Percentiles rank a stretch among this genome's conserved stretches.
Evolutionary conservation across 2,329 filamentous ascomycete species (phyloP).

Genomic region (Emmonsiellopsis sp.): DNA sequence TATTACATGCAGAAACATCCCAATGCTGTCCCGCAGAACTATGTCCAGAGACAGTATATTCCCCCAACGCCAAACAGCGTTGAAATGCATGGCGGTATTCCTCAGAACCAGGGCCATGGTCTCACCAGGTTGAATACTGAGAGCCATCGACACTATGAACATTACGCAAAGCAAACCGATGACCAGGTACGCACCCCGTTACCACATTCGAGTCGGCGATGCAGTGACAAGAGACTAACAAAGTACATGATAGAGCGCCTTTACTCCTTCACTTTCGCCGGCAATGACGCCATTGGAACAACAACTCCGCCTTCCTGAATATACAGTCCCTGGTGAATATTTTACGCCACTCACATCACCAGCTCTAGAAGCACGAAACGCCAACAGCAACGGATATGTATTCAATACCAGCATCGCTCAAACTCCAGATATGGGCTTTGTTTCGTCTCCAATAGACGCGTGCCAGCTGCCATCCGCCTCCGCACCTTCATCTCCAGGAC

Average conservation of each 20-base stretch:
- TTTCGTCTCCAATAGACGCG: conserved; percentile 33
- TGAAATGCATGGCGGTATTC: conserved; percentile 37
- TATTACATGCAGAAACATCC: conserved; percentile 20
- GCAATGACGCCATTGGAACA: conserved; percentile 42
- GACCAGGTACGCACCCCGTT: conserved; percentile 30
- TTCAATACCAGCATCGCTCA: conserved; percentile 25
- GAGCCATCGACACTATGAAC: conserved; percentile 35
- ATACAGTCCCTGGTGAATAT: conserved; percentile 40
- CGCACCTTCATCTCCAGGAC: conserved; percentile 24
- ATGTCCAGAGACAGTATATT: conserved; percentile 22
- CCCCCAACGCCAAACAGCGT: conserved; percentile 43
- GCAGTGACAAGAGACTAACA: neutral
- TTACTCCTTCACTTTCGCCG: conserved; percentile 42
- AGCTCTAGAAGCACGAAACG: conserved; percentile 39
- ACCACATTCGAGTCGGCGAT: neutral
- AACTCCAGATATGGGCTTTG: conserved; percentile 29
- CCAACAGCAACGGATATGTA: conserved; percentile 26
- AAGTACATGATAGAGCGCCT: conserved; percentile 30
- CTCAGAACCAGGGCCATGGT: conserved; percentile 21
- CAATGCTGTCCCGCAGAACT: conserved; percentile 12
- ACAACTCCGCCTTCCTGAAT: conserved; percentile 39
- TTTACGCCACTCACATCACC: conserved; percentile 44
- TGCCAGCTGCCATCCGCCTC: conserved; percentile 22
- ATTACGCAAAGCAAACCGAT: conserved; percentile 33
- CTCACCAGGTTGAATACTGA: conserved; percentile 30